Percentiles rank a stretch among this genome's conserved stretches.
phyloP scores from a whole-genome alignment of 257 asterid genomes.

The Solanum sejunctum region DNA sequence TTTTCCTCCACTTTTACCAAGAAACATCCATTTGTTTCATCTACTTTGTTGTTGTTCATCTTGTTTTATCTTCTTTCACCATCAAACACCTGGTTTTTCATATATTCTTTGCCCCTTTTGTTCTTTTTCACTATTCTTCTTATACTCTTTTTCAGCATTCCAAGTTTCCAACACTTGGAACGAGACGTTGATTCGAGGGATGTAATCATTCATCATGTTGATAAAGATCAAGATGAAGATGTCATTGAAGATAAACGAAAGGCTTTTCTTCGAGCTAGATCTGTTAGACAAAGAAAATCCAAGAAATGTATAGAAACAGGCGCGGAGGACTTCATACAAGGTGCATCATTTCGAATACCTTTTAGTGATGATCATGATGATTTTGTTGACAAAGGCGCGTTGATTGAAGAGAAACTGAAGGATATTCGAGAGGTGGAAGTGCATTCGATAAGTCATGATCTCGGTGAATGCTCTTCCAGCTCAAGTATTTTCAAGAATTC shows the following conservation, averaged over 20 bases:
- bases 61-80: slow-evolving; percentile 36
- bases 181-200: slow-evolving; percentile 1
- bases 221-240: background rate
- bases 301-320: slow-evolving; percentile 13
- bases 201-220: background rate
- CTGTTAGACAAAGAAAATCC: slow-evolving; percentile 54
- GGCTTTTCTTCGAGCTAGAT: slow-evolving; percentile 35
- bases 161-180: background rate
- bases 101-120: slow-evolving; percentile 26
- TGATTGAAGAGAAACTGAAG: slow-evolving; percentile 30
- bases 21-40: slow-evolving; percentile 33
- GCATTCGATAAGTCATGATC: background rate
- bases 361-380: slow-evolving; percentile 1
- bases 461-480: slow-evolving; percentile 1
- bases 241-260: slow-evolving; percentile 2
- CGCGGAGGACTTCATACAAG: slow-evolving; percentile 22
- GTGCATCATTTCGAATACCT: slow-evolving; percentile 17
- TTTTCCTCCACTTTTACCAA: slow-evolving; percentile 10
- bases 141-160: slow-evolving; percentile 1
- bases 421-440: slow-evolving; percentile 48
- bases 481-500: background rate
- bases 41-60: slow-evolving; percentile 16
- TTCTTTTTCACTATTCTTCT: slow-evolving; percentile 13
- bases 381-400: slow-evolving; percentile 30
- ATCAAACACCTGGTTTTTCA: slow-evolving; percentile 40